A percentile compares a stretch with the other conserved stretches of the same genome.
phyloP scores from a whole-genome alignment of 148 eudicot species.

The Cornus controversa region DNA sequence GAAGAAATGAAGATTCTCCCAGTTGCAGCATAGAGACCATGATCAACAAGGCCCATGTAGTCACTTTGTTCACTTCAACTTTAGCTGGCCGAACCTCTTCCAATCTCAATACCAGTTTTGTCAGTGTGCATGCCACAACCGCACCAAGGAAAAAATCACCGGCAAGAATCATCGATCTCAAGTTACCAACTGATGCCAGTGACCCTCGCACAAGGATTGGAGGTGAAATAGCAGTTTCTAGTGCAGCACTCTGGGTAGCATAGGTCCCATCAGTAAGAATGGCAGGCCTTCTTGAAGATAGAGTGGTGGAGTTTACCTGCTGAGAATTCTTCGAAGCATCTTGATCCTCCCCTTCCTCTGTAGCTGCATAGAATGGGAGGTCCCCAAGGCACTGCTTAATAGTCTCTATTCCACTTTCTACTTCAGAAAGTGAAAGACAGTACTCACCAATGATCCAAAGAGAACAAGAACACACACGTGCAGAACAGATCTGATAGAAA shows the following conservation, averaged over 20 bases:
- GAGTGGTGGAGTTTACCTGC: constrained; percentile 62
- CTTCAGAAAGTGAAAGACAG: constrained; percentile 86
- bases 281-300: constrained; percentile 83
- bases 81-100: constrained; percentile 92
- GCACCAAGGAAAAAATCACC: constrained; percentile 97
- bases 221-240: constrained; percentile 79
- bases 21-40: constrained; percentile 86
- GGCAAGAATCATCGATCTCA: constrained; percentile 80
- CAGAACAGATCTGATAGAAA: constrained; percentile 90
- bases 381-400: constrained; percentile 93
- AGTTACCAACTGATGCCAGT: constrained; percentile 60
- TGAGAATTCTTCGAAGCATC: constrained; percentile 65
- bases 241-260: constrained; percentile 95
- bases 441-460: constrained; percentile 96
- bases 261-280: constrained; percentile 97
- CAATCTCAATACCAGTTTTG: constrained; percentile 78
- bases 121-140: constrained; percentile 76
- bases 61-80: constrained; percentile 77
- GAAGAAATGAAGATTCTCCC: constrained; percentile 86
- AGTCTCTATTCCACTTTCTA: constrained; percentile 80
- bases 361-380: constrained; percentile 74
- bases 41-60: constrained; percentile 52
- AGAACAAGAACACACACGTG: constrained; percentile 89
- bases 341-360: constrained; percentile 69
- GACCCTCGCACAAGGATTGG: constrained; percentile 78